Evolutionary conservation across 495 filamentous ascomycete genomes (phyloP), one percentile per base, ranked within the genome.

Genomic region (Achaetomiella virescens): DNA sequence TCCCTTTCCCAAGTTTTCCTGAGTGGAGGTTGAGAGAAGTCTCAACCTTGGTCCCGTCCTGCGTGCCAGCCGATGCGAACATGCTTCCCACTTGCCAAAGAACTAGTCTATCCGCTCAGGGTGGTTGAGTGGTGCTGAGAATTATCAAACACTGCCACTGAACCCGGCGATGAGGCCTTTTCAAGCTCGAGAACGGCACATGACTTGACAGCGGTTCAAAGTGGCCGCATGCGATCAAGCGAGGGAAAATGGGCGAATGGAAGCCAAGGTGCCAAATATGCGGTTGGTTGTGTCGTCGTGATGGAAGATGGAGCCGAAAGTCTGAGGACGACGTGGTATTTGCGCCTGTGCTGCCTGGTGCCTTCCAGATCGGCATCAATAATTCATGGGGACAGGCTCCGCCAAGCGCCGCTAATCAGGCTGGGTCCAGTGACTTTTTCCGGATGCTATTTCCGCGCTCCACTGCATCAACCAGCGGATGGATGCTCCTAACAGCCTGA

Each of bases 341-440:
- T 40, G 3, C 6, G 42, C 33, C 52, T 37, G 18, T 47, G 42
- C 52, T 54, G 52, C 52, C 52, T 54, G 33, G 52, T 7, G 42
- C 33, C 42, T 29, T 54, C 52, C 52, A 29, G 27, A 47, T 54
- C 35, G n/a, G 43, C 1, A 24, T 25, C 52, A 54, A 54, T 54
- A 54, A 44, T 18, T n/a, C 9, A 12, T 9, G 5, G 8, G 9
- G 8, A 12, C 2, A 29, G 37, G 36, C 6, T n/a, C 50, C 38
- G 3, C 7, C 33, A 17, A 33, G 50, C 38, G 9, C 33, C 50
- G 50, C 50, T 44, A 44, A 43, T 31, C 17, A 53, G 40, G 40
- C 50, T 33, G 50, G 40, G 15, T 7, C 17, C 11, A n/a, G 48
- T 1, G 48, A 36, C 40, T 41, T 27, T n/a, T 22, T 44, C 40